Base-by-base conservation (phyloP, 345 rosid genomes). In the Cardamine resedifolia region DNA sequence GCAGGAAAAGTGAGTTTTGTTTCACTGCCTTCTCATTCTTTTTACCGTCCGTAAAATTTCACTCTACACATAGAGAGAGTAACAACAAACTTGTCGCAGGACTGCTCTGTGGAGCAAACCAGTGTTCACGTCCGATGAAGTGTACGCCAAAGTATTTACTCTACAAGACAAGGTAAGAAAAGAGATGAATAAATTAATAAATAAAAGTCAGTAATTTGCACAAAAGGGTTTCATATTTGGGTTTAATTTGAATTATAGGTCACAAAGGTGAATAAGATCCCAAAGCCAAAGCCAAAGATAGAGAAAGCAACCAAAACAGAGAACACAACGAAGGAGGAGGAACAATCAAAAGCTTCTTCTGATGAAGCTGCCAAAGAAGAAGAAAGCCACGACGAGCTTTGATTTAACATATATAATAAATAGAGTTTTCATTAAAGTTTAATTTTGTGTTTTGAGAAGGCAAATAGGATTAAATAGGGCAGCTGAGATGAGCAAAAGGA, bases 251-350 rank as follows among this genome's bases (percentile, higher is more conserved):
- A 19, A 57, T 20, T 3, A 64, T 50, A 95, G 99, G 92, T 87
- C 10, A 70, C 84, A 1, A 83, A 83, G 26, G 79, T 87, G 12
- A 81, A 82, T 65, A 87, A 65, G 78, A 95, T 95, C 33, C 94
- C 99, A 9, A 91, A 90, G 84, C 99, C 97, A 39, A 95, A 88
- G 81, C 96, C 96, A 12, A 91, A 89, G 79, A 74, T 80, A 48
- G 97, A 89, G 85, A 88, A 94, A 83, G 78, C 85, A 0, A 57
- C 78, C n/a, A 86, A 85, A 81, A 86, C 73, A 23, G 96, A 90
- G 78, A 83, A 84, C 21, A 82, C 80, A 71, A 63, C 68, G 48
- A 59, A 58, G 57, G 74, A 66, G 14, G 83, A 85, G 61, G 74
- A 68, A 10, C 36, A 39, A 19, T 36, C 80, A 50, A 73, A 72